Evolutionary conservation across 176 grass and related monocot genomes (phyloP).

Genomic region (Panicum miliaceum): DNA sequence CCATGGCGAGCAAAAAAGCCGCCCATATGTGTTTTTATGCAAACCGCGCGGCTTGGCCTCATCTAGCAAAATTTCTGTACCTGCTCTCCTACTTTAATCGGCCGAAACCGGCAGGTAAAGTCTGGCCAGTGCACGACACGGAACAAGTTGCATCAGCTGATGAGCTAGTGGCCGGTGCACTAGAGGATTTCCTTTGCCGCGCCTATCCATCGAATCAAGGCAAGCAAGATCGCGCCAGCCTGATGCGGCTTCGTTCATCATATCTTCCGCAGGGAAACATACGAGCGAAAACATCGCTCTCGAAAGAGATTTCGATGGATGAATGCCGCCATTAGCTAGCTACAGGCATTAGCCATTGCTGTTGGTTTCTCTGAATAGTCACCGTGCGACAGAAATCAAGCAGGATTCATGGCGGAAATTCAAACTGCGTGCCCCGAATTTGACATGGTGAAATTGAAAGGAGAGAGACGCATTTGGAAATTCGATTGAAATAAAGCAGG

Average conservation of each 20-base stretch:
- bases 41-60: conserved; percentile 9
- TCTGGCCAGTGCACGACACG: conserved; percentile 10
- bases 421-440: neutral
- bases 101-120: conserved; percentile 44
- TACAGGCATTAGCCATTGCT: neutral
- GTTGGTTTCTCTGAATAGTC: neutral
- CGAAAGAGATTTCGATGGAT: neutral
- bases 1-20: conserved; percentile 7
- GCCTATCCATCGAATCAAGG: neutral
- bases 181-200: conserved; percentile 28
- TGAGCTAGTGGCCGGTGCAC: conserved; percentile 31
- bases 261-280: neutral
- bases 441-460: neutral
- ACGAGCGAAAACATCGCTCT: neutral
- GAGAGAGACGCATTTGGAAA: neutral
- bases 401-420: neutral
- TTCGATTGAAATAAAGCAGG: neutral
- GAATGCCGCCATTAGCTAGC: neutral
- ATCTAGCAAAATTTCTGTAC: conserved; percentile 9
- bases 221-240: neutral
- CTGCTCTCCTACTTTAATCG: conserved; percentile 11
- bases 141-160: conserved; percentile 33
- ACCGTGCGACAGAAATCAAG: neutral
- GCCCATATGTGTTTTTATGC: neutral
- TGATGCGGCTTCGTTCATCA: neutral